phyloP scores from a whole-genome alignment of 2,329 filamentous ascomycete genomes.

The Botryosphaeria agaves region DNA sequence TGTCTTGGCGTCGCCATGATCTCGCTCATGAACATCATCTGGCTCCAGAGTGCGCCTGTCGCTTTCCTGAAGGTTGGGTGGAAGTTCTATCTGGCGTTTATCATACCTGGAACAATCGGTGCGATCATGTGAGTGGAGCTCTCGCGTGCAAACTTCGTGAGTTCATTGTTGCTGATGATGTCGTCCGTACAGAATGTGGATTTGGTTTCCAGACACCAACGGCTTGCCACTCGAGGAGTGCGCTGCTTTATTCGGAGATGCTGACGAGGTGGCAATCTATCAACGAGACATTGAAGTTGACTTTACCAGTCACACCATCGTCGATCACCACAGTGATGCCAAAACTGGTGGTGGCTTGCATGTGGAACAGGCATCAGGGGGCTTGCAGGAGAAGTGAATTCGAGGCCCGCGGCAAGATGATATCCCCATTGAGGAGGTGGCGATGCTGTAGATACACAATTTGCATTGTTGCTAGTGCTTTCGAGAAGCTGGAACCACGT shows the following conservation, averaged over 20 bases:
- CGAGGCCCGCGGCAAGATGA: no score
- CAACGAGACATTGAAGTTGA: constrained; percentile 7
- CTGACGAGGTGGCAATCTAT: constrained; percentile 6
- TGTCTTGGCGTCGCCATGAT: constrained; percentile 9
- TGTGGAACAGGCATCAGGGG: no score
- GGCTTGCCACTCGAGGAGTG: constrained; percentile 1
- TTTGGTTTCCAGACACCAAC: constrained; percentile 2
- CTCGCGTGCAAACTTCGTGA: no score
- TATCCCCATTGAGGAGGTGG: no score
- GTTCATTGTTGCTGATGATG: no score
- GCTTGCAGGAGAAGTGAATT: no score
- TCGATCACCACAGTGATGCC: neutral
- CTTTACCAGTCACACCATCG: neutral
- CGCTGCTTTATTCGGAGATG: constrained; percentile 7
- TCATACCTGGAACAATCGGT: constrained; percentile 7
- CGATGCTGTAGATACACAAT: no score
- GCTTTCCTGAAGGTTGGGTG: constrained; percentile 7
- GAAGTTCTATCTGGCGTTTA: constrained; percentile 12
- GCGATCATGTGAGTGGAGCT: no score
- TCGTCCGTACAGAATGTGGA: no score
- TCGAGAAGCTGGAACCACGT: no score
- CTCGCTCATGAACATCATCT: constrained; percentile 9
- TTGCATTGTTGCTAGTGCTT: no score
- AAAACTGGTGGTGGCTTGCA: no score
- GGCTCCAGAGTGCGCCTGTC: constrained; percentile 5